These are phyloP conservation scores for Nitzschia palea DNA, from an alignment of 108 stramenopile species.

Conservation along the genomic window DNA sequence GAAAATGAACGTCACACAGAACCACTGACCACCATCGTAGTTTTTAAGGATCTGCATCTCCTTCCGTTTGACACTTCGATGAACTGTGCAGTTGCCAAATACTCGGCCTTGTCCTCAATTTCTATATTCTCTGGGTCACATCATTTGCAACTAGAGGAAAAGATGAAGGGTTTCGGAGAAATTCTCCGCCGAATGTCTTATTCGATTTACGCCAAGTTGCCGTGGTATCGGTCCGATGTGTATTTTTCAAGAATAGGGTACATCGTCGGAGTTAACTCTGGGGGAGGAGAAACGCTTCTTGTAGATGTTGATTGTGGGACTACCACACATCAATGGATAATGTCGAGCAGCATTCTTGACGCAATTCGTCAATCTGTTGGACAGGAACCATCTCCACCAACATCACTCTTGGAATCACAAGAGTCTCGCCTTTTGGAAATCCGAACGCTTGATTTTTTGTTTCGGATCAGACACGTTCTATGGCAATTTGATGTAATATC, in stretches of 20 bases:
- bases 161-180: background rate
- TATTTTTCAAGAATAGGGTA: conserved; percentile 6
- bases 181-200: background rate
- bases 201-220: conserved; percentile 2
- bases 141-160: background rate
- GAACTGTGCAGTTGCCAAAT: conserved; percentile 62
- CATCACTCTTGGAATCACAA: background rate
- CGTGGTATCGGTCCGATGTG: conserved; percentile 1
- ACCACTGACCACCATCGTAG: conserved; percentile 20
- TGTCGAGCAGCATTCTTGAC: conserved; percentile 9
- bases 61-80: conserved; percentile 55
- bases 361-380: background rate
- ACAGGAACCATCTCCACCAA: background rate
- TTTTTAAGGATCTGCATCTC: conserved; percentile 55
- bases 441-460: background rate
- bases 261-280: conserved; percentile 6
- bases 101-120: background rate
- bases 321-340: conserved; percentile 8
- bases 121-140: background rate
- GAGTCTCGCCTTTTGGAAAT: conserved; percentile 1
- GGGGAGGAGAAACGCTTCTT: background rate
- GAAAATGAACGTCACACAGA: background rate
- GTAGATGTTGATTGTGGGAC: conserved; percentile 28
- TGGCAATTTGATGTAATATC: conserved; percentile 26
- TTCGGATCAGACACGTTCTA: conserved; percentile 11